A percentile compares a stretch with the other conserved stretches of the same genome.
These are phyloP conservation scores for Lactarius vividus DNA, from an alignment of 768 basidiomycete species.

Conservation along the genomic window DNA sequence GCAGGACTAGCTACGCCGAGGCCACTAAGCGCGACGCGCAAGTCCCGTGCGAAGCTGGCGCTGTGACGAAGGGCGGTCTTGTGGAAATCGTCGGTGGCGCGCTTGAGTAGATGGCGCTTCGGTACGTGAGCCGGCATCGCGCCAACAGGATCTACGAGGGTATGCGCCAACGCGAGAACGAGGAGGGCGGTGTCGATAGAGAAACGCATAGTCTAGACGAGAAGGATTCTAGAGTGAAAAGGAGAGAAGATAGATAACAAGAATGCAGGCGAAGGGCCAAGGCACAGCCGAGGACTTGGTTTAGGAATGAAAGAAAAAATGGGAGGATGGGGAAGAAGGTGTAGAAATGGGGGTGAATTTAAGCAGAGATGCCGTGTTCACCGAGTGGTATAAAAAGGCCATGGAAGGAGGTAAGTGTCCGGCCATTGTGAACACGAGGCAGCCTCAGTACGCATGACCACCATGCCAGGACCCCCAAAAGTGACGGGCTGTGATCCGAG, in stretches of 20 bases:
- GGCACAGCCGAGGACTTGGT: constrained; percentile 26
- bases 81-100: constrained; percentile 49
- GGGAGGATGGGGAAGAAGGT: background rate
- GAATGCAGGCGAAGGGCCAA: constrained; percentile 22
- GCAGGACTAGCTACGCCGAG: constrained; percentile 39
- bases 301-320: constrained; percentile 6
- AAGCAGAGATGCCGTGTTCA: background rate
- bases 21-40: constrained; percentile 61
- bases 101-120: constrained; percentile 38
- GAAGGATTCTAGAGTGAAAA: constrained; percentile 1
- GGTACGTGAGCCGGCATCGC: constrained; percentile 27
- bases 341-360: constrained; percentile 9
- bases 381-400: constrained; percentile 14
- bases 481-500: background rate
- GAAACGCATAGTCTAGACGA: constrained; percentile 18
- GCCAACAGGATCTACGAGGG: constrained; percentile 33
- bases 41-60: constrained; percentile 60
- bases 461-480: background rate
- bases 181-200: constrained; percentile 32
- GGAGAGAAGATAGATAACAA: constrained; percentile 5
- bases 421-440: constrained; percentile 17
- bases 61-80: constrained; percentile 56
- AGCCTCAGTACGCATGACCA: background rate
- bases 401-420: constrained; percentile 2
- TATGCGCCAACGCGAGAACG: constrained; percentile 36